Conservation (phyloP, 2,329 filamentous ascomycete species). For the Dothideomycetidae sp. region DNA sequence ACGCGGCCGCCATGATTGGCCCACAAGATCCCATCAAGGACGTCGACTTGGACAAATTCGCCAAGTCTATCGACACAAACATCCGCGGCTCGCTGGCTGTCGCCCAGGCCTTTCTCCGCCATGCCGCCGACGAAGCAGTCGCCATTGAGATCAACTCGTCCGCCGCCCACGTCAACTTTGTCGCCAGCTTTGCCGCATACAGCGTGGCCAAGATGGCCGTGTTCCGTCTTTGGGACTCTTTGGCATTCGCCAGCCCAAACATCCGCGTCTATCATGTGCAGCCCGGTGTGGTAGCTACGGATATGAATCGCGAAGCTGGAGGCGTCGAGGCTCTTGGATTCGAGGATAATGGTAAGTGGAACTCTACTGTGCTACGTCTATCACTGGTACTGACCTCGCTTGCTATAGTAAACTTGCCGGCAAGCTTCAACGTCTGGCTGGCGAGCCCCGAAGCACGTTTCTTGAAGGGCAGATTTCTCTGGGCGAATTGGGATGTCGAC, state of each 20-base stretch:
- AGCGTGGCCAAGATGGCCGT: conserved; percentile 20
- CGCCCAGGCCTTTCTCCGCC: conserved; percentile 23
- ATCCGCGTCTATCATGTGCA: too few relatives aligned
- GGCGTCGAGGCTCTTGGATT: too few relatives aligned
- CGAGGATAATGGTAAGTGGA: too few relatives aligned
- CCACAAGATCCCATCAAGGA: conserved; percentile 18
- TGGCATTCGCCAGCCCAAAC: conserved; percentile 18
- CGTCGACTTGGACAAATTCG: conserved; percentile 21
- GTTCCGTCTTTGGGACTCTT: conserved; percentile 21
- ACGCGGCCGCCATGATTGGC: conserved; percentile 23
- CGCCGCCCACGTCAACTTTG: conserved; percentile 21
- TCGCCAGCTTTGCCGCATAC: conserved; percentile 16
- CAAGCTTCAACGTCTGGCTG: too few relatives aligned
- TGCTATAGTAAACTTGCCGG: too few relatives aligned
- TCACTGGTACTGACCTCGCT: too few relatives aligned
- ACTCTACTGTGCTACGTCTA: too few relatives aligned
- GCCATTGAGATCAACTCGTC: conserved; percentile 22
- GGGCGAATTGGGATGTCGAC: too few relatives aligned
- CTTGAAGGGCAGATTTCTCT: too few relatives aligned
- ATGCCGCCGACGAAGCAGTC: conserved; percentile 21
- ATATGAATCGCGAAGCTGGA: too few relatives aligned
- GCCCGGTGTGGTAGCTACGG: too few relatives aligned
- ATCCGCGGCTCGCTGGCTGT: conserved; percentile 21
- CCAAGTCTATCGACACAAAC: conserved; percentile 24
- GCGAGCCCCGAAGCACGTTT: too few relatives aligned